These are phyloP conservation scores for Setaria viridis DNA, from an alignment of 202 grass and related monocot species.

Conservation along the genomic window DNA sequence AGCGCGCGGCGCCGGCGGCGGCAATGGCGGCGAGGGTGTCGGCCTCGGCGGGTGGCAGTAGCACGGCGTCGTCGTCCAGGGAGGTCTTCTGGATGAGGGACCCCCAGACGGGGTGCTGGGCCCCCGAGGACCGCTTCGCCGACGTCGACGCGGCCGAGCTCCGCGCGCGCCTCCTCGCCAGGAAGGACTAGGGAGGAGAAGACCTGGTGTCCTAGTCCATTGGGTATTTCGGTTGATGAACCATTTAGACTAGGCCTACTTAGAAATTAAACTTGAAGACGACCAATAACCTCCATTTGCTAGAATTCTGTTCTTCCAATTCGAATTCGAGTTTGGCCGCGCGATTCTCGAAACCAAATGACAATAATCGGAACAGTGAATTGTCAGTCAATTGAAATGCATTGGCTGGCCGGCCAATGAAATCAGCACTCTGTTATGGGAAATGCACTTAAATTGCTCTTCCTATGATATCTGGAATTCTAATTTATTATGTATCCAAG, in stretches of 20 bases:
- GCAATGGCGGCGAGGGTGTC: constrained; percentile 9
- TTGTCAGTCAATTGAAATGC: neutral
- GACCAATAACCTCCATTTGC: neutral
- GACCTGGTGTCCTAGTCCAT: no score
- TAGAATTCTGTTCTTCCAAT: neutral
- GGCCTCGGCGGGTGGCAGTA: neutral
- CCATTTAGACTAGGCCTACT: neutral
- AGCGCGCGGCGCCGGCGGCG: neutral
- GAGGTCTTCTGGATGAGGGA: constrained; percentile 80
- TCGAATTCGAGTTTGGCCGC: neutral
- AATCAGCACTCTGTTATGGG: neutral
- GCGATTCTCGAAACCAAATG: neutral
- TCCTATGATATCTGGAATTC: neutral
- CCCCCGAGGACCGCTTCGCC: constrained; percentile 66
- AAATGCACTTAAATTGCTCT: neutral
- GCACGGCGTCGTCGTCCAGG: constrained; percentile 19
- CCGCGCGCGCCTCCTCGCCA: constrained; percentile 48
- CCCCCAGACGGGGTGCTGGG: constrained; percentile 67
- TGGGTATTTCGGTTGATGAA: neutral
- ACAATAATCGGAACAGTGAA: neutral
- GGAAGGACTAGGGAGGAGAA: constrained; percentile 24
- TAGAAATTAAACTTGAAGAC: neutral
- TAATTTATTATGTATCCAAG: neutral
- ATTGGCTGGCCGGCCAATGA: neutral
- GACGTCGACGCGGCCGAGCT: constrained; percentile 59